Conservation (phyloP, 805 yeast genomes). For the Candida palmyrensis region DNA sequence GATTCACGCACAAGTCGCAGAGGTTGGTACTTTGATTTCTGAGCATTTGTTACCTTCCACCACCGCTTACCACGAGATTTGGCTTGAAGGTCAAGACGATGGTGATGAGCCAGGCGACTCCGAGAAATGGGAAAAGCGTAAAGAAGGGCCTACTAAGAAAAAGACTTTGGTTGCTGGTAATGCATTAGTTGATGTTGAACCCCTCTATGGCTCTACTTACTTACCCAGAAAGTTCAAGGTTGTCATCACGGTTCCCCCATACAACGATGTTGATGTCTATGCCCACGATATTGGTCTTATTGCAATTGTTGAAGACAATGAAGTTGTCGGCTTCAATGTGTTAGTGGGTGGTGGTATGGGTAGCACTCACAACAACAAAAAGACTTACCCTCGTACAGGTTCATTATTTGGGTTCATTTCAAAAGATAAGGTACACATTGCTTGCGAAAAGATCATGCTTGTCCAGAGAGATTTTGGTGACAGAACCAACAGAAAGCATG, state of each 20-base stretch:
- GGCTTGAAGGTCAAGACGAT: slow-evolving; percentile 85
- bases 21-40: slow-evolving; percentile 59
- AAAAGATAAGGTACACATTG: slow-evolving; percentile 63
- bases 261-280: slow-evolving; percentile 93
- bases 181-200: slow-evolving; percentile 78
- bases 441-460: slow-evolving; percentile 86
- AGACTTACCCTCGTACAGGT: slow-evolving; percentile 95
- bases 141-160: slow-evolving; percentile 73
- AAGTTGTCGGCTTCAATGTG: slow-evolving; percentile 76
- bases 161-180: slow-evolving; percentile 84
- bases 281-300: slow-evolving; percentile 93
- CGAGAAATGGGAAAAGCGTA: slow-evolving; percentile 57
- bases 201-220: slow-evolving; percentile 80
- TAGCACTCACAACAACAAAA: slow-evolving; percentile 91
- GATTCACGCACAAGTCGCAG: slow-evolving; percentile 70
- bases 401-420: slow-evolving; percentile 75
- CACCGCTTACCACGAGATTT: slow-evolving; percentile 94
- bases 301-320: slow-evolving; percentile 71
- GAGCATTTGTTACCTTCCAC: slow-evolving; percentile 85
- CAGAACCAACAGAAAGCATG: slow-evolving; percentile 94
- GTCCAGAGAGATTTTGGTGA: slow-evolving; percentile 95
- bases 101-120: slow-evolving; percentile 65
- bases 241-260: slow-evolving; percentile 93
- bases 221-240: slow-evolving; percentile 94
- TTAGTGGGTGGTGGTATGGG: slow-evolving; percentile 99